Evolutionary conservation across 805 yeast genomes (phyloP).

Genomic region (Blastobotrys parvus): DNA sequence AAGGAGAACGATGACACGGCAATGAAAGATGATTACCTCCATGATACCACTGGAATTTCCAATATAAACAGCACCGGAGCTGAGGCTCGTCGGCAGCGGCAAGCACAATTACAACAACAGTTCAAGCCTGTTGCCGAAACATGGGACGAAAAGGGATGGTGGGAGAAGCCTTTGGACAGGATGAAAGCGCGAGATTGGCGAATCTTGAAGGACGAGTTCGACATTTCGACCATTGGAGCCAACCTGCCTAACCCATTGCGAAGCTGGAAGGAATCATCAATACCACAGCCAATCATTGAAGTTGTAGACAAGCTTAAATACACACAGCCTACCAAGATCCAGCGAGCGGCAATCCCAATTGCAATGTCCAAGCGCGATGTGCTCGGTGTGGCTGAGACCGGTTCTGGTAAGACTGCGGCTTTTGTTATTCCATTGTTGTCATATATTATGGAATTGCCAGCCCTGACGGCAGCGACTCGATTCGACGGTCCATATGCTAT

Average conservation of each 20-base stretch:
- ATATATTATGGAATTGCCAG: conserved; percentile 41
- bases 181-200: conserved; percentile 91
- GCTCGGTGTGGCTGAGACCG: conserved; percentile 91
- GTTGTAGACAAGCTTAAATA: conserved; percentile 33
- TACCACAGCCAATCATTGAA: conserved; percentile 37
- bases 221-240: conserved; percentile 48
- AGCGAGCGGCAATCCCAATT: conserved; percentile 77
- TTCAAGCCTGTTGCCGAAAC: no score
- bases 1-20: conserved; percentile 58
- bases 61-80: no score
- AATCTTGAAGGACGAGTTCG: conserved; percentile 68
- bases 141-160: conserved; percentile 49
- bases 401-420: conserved; percentile 89
- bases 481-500: conserved; percentile 65
- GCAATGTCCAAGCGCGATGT: conserved; percentile 54
- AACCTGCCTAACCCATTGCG: conserved; percentile 50
- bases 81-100: conserved; percentile 1
- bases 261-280: conserved; percentile 56
- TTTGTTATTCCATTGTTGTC: conserved; percentile 66
- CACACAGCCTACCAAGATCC: conserved; percentile 78
- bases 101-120: conserved; percentile 11
- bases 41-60: no score
- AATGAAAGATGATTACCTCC: conserved; percentile 35
- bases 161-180: conserved; percentile 47
- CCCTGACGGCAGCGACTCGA: conserved; percentile 38